Evolutionary conservation across 495 filamentous ascomycete genomes (phyloP), one percentile per base, ranked within the genome.

Genomic region (Letharia lupina): DNA sequence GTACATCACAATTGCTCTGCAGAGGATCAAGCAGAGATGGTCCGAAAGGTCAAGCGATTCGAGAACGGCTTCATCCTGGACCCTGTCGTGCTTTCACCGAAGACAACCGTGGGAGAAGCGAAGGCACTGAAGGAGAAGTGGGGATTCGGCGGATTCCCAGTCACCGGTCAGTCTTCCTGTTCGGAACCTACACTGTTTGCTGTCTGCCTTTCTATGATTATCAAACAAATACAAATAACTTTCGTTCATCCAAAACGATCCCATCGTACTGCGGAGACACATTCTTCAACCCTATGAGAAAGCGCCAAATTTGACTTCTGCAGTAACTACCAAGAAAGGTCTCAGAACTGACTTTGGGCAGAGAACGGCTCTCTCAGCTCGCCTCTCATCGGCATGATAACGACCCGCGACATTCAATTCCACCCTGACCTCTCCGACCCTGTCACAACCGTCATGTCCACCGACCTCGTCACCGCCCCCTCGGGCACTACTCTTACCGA

Each of bases 31-130:
- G 94, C 95, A 54, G 93, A 97, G 80, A 98, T 99, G 95, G 91
- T 99, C 64, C 83, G 89, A 70, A 99, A 99, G 81, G 94, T 99
- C 50, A 99, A 99, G 88, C 83, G 93, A 75, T 99, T 91, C 76
- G 94, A 99, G 80, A 99, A 99, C 77, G 94, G 94, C 65, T 99
- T 99, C 82, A 99, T 99, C 73, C 78, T 91, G 50, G 94, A 99
- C 73, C 94, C 94, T 35, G 89, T 99, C 67, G 93, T 97, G 66
- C 88, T 99, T 71, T 87, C 85, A 72, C 89, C 91, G 44, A 84
- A 81, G 62, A 92, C 91, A 57, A 97, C 93, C 48, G 91, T 98
- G 60, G 89, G 85, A 62, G 93, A 98, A 77, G 92, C 90, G 61
- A 94, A 90, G 80, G 87, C 87, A 41, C 79, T 98, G 67, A 98